Percentiles rank a stretch among this genome's conserved stretches.
These are phyloP conservation scores for Coemansia guatemalensis DNA, from an alignment of 192 early-diverging fungal species.

Conservation along the genomic window DNA sequence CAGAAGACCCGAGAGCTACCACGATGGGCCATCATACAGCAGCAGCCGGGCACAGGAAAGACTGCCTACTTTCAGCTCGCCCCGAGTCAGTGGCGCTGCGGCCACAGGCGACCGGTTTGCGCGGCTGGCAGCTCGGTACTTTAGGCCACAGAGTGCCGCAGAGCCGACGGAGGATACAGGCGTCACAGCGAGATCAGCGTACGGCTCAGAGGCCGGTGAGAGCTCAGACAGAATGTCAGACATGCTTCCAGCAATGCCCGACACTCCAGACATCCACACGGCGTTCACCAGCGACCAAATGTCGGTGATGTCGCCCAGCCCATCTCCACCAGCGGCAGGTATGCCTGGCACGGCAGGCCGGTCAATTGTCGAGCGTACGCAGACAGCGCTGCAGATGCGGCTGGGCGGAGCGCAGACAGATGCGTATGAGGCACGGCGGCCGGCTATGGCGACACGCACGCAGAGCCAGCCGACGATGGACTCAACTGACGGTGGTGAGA, in stretches of 20 bases:
- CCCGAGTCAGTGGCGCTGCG: not conserved
- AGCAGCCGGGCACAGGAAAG: not conserved
- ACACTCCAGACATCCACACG: conserved; percentile 29
- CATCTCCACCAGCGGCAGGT: conserved; percentile 6
- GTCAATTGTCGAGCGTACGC: conserved; percentile 35
- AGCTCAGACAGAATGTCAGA: conserved; percentile 29
- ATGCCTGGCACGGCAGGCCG: not conserved
- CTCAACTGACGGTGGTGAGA: conserved; percentile 61
- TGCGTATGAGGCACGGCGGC: too few species aligned
- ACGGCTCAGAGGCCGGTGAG: not conserved
- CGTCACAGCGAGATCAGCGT: not conserved
- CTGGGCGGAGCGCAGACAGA: not conserved
- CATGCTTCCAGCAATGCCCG: conserved; percentile 13
- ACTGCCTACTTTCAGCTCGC: conserved; percentile 33
- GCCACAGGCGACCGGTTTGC: conserved; percentile 19
- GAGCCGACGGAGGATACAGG: not conserved
- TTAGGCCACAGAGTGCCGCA: not conserved
- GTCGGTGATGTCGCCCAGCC: conserved; percentile 11
- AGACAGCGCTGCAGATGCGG: conserved; percentile 29
- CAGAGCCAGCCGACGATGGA: conserved; percentile 57
- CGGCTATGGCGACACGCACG: conserved; percentile 24
- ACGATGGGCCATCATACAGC: conserved; percentile 16
- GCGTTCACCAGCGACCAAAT: conserved; percentile 25
- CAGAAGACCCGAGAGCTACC: conserved; percentile 34
- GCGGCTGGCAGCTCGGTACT: conserved; percentile 37